Evolutionary conservation across 2,329 filamentous ascomycete genomes (phyloP).

Genomic region (Hypocreales sp.): DNA sequence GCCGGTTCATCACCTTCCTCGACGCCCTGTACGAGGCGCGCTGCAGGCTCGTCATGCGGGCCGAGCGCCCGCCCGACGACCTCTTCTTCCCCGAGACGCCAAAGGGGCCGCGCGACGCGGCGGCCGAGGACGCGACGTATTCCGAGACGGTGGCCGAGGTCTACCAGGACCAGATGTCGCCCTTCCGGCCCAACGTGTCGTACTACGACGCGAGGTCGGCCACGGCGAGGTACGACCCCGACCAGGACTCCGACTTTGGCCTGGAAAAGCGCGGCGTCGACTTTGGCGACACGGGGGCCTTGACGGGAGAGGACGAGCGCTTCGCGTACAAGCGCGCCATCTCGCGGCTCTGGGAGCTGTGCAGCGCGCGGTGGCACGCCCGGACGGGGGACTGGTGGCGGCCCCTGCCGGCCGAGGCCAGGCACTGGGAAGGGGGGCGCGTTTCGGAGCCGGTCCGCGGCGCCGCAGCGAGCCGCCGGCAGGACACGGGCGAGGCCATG

Average conservation of each 20-base stretch:
- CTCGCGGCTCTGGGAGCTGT: slow-evolving; percentile 72
- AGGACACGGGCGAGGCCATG: slow-evolving; percentile 12
- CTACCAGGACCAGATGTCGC: slow-evolving; percentile 61
- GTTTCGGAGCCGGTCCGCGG: slow-evolving; percentile 9
- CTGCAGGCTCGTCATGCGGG: slow-evolving; percentile 58
- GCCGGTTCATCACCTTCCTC: slow-evolving; percentile 64
- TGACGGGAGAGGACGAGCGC: slow-evolving; percentile 68
- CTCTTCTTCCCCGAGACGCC: slow-evolving; percentile 59
- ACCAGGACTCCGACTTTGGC: slow-evolving; percentile 41
- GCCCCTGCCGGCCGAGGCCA: slow-evolving; percentile 44
- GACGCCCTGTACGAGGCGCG: slow-evolving; percentile 72
- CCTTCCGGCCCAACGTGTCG: slow-evolving; percentile 67
- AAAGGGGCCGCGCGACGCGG: slow-evolving; percentile 4
- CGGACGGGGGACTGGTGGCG: slow-evolving; percentile 54
- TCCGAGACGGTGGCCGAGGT: slow-evolving; percentile 42
- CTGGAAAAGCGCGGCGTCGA: slow-evolving; percentile 30
- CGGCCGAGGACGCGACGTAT: slow-evolving; percentile 21
- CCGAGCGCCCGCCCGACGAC: slow-evolving; percentile 51
- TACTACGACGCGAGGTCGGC: slow-evolving; percentile 36
- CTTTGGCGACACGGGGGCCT: slow-evolving; percentile 50
- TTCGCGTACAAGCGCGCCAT: slow-evolving; percentile 69
- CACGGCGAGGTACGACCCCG: slow-evolving; percentile 34
- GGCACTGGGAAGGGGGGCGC: slow-evolving; percentile 47
- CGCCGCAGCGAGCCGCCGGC: slow-evolving; percentile 1
- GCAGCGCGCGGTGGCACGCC: slow-evolving; percentile 55